Evolutionary conservation across 768 basidiomycete species (phyloP).

Genomic region (Xerocomus brunneocitrinus): DNA sequence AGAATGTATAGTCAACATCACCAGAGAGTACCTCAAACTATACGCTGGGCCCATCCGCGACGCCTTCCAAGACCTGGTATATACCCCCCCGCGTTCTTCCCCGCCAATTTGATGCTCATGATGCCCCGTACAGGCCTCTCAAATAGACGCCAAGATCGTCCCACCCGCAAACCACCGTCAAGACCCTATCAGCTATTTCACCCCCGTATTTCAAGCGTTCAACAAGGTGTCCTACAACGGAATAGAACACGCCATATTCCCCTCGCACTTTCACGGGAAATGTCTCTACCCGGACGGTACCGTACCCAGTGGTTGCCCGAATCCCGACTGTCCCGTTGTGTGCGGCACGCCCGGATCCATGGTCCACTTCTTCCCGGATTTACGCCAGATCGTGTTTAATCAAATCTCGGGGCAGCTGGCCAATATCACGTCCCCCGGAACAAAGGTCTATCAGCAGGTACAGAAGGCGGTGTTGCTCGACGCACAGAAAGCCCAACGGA

Average conservation of each 20-base stretch:
- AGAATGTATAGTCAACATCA: slow-evolving; percentile 59
- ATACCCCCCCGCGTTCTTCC: slow-evolving; percentile 8
- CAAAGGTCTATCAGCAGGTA: slow-evolving; percentile 39
- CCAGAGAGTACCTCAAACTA: slow-evolving; percentile 49
- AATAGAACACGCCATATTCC: slow-evolving; percentile 59
- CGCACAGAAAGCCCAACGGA: slow-evolving; percentile 14
- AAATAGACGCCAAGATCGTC: slow-evolving; percentile 33
- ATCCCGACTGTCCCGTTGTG: slow-evolving; percentile 72
- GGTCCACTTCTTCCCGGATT: slow-evolving; percentile 56
- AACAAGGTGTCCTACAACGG: slow-evolving; percentile 37
- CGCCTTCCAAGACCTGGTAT: slow-evolving; percentile 42
- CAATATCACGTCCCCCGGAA: slow-evolving; percentile 34
- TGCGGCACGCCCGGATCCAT: slow-evolving; percentile 82
- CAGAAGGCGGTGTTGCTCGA: slow-evolving; percentile 40
- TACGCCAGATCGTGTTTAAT: slow-evolving; percentile 48
- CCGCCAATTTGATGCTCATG: not conserved
- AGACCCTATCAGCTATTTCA: slow-evolving; percentile 35
- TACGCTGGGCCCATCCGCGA: slow-evolving; percentile 41
- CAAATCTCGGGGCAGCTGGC: slow-evolving; percentile 34
- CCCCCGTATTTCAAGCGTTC: slow-evolving; percentile 47
- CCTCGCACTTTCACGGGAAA: slow-evolving; percentile 72
- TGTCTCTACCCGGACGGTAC: slow-evolving; percentile 50
- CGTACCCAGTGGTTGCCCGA: slow-evolving; percentile 69
- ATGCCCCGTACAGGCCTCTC: slow-evolving; percentile 28
- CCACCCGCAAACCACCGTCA: slow-evolving; percentile 22